Evolutionary conservation across 2,329 filamentous ascomycete species (phyloP), one percentile per base, ranked within the genome.

Genomic region (Neobulgaria alba): DNA sequence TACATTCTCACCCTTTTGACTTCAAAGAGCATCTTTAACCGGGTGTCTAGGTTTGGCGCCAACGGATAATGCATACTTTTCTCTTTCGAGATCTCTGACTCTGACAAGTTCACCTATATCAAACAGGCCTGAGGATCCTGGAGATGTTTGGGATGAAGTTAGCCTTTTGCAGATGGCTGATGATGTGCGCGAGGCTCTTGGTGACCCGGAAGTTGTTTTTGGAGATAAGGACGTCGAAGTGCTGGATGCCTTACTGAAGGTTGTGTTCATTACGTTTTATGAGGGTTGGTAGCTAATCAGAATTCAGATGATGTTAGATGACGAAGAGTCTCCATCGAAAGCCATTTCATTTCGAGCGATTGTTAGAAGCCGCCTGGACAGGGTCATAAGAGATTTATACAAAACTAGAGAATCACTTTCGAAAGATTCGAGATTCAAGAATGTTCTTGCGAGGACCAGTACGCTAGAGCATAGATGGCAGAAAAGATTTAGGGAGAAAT

Each of bases 391-490:
- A 16, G 33, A 35, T 18, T 18, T 35, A 20, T 18, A 20, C 9
- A 41, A 17, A 29, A 19, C 29, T 15, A 23, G 18, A 15, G 14
- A 34, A 5, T 26, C 30, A 4, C 21, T 33, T 7, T 35, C 16
- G 5, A 20, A 10, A 16, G 35, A 33, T 20, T 8, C 5, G 18
- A 32, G n/a, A 35, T 34, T 34, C 18, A 10, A 35, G n/a, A 3
- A 35, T n/a, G 29, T 38, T 18, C 14, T 33, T 32, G n/a, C 29
- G 18, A 43, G 43, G 21, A 49, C 47, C 7, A 16, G 21, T 9
- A 36, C 39, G 9, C 29, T 55, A 29, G 38, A 42, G 8, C 20
- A 36, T 8, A 48, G 43, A 20, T 57, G 55, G 55, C 37, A 50
- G 38, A 3, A 45, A 4, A 40, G 41, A 16, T 51, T 52, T 23